Evolutionary conservation across 768 basidiomycete genomes (phyloP).

Genomic region (Austroboletus eburneus): DNA sequence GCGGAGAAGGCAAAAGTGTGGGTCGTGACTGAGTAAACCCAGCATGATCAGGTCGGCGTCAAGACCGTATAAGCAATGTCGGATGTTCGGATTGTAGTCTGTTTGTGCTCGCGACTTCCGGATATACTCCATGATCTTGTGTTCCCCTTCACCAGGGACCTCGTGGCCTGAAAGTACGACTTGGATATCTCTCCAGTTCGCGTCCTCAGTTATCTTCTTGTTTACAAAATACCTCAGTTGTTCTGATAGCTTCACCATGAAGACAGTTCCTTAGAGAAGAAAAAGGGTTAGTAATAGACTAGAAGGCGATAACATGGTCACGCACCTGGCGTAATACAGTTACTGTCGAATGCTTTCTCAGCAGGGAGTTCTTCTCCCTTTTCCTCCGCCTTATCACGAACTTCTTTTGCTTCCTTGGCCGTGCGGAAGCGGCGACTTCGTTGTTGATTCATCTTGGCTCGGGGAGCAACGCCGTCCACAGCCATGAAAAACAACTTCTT

Average conservation of each 20-base stretch:
- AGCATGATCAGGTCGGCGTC: conserved; percentile 99
- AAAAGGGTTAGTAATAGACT: neutral
- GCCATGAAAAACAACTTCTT: conserved; percentile 99
- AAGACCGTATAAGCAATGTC: conserved; percentile 97
- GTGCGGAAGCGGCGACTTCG: conserved; percentile 90
- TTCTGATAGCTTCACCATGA: conserved; percentile 90
- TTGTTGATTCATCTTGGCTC: conserved; percentile 99
- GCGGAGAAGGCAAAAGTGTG: conserved; percentile 94
- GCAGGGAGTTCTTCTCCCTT: conserved; percentile 91
- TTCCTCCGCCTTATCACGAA: conserved; percentile 77
- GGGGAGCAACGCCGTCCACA: conserved; percentile 93
- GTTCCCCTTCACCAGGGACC: conserved; percentile 98
- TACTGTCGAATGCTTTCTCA: conserved; percentile 96
- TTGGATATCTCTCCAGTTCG: conserved; percentile 88
- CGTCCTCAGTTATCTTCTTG: conserved; percentile 97
- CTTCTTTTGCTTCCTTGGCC: conserved; percentile 87
- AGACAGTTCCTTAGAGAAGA: conserved; percentile 84
- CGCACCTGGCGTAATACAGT: conserved; percentile 96
- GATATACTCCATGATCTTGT: conserved; percentile 99
- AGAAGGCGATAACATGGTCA: neutral
- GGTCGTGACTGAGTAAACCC: conserved; percentile 94
- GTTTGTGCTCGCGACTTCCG: conserved; percentile 91
- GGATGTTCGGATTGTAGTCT: conserved; percentile 92
- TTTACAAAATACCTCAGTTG: conserved; percentile 95
- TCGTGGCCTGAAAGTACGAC: conserved; percentile 97